These are phyloP conservation scores for Wickerhamomyces chaumierensis DNA, from an alignment of 805 yeast genomes.

Conservation along the genomic window DNA sequence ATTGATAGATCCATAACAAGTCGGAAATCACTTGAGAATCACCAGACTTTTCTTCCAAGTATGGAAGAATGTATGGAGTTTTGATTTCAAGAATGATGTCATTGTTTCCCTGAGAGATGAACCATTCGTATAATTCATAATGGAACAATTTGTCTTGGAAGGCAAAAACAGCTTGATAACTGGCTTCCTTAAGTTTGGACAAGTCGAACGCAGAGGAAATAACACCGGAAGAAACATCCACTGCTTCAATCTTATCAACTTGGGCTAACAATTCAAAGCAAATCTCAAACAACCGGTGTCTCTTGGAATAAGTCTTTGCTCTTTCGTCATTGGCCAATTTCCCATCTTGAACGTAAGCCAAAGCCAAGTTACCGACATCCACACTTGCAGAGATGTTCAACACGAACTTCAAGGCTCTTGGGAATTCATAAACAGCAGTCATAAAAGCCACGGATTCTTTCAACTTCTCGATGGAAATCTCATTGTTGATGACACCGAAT, in stretches of 20 bases:
- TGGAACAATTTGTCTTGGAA: conserved; percentile 82
- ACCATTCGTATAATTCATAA: conserved; percentile 87
- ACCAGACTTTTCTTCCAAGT: conserved; percentile 55
- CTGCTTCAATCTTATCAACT: conserved; percentile 54
- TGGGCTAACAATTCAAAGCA: conserved; percentile 66
- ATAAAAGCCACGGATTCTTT: conserved; percentile 73
- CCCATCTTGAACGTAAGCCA: conserved; percentile 44
- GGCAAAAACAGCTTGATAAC: conserved; percentile 64
- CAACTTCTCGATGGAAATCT: conserved; percentile 66
- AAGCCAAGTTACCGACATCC: conserved; percentile 50
- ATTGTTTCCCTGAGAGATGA: conserved; percentile 63
- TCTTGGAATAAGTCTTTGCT: conserved; percentile 36
- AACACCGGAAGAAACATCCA: conserved; percentile 13
- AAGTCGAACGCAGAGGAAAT: conserved; percentile 6
- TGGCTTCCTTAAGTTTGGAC: conserved; percentile 50
- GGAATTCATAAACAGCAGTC: conserved; percentile 64
- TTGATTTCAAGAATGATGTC: conserved; percentile 70
- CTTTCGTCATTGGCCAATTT: conserved; percentile 39
- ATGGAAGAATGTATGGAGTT: conserved; percentile 71
- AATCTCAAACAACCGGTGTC: conserved; percentile 53
- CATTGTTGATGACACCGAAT: conserved; percentile 70
- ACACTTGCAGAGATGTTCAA: conserved; percentile 63
- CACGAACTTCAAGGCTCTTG: conserved; percentile 78
- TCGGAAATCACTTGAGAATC: conserved; percentile 67
- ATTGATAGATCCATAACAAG: conserved; percentile 79